Percentiles rank a stretch among this genome's conserved stretches.
Evolutionary conservation across 495 filamentous ascomycete genomes (phyloP).

Genomic region (Penicillium steckii): DNA sequence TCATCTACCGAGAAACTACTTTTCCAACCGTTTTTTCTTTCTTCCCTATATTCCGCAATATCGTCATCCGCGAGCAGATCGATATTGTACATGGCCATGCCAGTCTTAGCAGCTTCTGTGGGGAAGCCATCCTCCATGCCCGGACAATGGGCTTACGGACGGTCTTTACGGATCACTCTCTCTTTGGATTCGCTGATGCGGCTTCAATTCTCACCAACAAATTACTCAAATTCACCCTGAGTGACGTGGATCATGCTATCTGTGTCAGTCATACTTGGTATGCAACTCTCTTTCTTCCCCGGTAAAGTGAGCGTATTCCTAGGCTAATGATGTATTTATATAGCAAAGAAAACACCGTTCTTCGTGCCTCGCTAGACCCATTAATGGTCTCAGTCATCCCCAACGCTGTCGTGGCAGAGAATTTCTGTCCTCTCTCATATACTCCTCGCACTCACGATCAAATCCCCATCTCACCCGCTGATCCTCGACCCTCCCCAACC

Average conservation of each 20-base stretch:
- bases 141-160: slow-evolving; percentile 95
- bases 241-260: slow-evolving; percentile 97
- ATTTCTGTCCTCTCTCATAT: slow-evolving; percentile 73
- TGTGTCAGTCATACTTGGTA: slow-evolving; percentile 98
- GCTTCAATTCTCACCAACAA: slow-evolving; percentile 97
- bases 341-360: slow-evolving; percentile 97
- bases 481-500: slow-evolving; percentile 47
- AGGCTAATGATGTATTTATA: too few species aligned
- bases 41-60: slow-evolving; percentile 95
- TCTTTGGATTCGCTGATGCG: slow-evolving; percentile 96
- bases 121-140: slow-evolving; percentile 92
- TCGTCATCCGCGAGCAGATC: slow-evolving; percentile 87
- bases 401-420: slow-evolving; percentile 94
- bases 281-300: slow-evolving; percentile 13
- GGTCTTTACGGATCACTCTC: slow-evolving; percentile 96
- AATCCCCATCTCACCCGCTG: slow-evolving; percentile 28
- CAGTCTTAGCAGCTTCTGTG: slow-evolving; percentile 86
- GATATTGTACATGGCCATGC: slow-evolving; percentile 97
- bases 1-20: slow-evolving; percentile 92
- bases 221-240: slow-evolving; percentile 89
- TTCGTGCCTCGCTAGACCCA: slow-evolving; percentile 90
- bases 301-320: too few species aligned
- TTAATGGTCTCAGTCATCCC: slow-evolving; percentile 97
- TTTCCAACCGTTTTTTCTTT: slow-evolving; percentile 98
- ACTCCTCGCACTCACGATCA: slow-evolving; percentile 28